Conservation (phyloP, 2,329 filamentous ascomycete genomes). For the Mycosphaerella sp. region DNA sequence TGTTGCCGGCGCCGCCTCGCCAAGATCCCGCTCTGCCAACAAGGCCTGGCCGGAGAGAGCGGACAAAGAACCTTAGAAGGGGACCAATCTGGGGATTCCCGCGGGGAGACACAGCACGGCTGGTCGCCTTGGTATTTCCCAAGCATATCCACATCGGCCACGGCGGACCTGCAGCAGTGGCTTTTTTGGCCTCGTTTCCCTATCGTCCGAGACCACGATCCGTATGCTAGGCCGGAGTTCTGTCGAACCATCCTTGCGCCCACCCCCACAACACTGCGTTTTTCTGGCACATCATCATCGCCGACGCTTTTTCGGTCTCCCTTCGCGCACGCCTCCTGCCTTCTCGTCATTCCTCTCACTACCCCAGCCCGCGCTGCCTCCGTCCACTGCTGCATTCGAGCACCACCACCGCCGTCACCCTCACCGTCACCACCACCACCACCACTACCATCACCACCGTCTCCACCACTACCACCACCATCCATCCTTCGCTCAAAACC, state of each 20-base stretch:
- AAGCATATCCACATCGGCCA: background rate
- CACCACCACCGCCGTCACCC: background rate
- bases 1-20: background rate
- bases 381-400: too few species aligned
- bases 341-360: background rate
- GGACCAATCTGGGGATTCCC: background rate
- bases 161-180: conserved; percentile 5
- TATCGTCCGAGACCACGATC: conserved; percentile 5
- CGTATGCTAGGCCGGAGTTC: background rate
- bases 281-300: background rate
- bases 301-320: background rate
- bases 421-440: too few species aligned
- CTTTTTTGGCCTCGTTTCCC: background rate
- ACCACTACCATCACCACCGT: background rate
- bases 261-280: conserved; percentile 1
- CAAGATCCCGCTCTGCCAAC: background rate
- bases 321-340: background rate
- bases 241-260: background rate
- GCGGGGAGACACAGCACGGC: background rate
- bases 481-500: background rate
- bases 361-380: background rate
- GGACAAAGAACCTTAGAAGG: background rate
- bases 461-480: too few species aligned
- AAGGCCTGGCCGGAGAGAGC: background rate
- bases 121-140: background rate